Evolutionary conservation across 805 yeast genomes (phyloP).

Genomic region (Wickerhamiella hasegawae): DNA sequence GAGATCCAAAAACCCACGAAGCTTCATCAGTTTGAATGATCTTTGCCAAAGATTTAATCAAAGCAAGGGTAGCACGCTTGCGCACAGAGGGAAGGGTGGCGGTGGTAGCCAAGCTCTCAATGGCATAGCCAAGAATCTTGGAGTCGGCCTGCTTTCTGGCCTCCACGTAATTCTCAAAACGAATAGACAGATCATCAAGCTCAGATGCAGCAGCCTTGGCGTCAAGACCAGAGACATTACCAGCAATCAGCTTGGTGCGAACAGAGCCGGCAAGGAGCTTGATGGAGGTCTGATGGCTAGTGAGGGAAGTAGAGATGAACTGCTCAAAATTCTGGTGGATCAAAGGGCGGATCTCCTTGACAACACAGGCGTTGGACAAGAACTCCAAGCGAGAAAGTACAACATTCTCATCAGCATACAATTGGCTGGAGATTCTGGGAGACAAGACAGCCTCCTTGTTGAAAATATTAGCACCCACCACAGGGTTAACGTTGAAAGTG

Average conservation of each 20-base stretch:
- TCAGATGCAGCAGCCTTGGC: slow-evolving; percentile 10
- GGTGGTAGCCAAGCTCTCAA: slow-evolving; percentile 26
- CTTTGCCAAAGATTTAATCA: slow-evolving; percentile 4
- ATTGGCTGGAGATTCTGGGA: slow-evolving; percentile 7
- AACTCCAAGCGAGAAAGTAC: slow-evolving; percentile 18
- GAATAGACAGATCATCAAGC: slow-evolving; percentile 17
- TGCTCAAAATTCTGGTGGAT: slow-evolving; percentile 14
- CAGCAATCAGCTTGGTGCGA: slow-evolving; percentile 20
- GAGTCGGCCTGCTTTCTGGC: neutral
- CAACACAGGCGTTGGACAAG: slow-evolving; percentile 22
- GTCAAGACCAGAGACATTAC: slow-evolving; percentile 11
- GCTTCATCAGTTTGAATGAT: slow-evolving; percentile 10
- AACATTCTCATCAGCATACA: slow-evolving; percentile 10
- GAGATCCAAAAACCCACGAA: slow-evolving; percentile 19
- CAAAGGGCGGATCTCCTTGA: slow-evolving; percentile 17
- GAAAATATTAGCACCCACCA: slow-evolving; percentile 16
- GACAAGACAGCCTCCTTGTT: slow-evolving; percentile 8
- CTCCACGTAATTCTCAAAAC: slow-evolving; percentile 16
- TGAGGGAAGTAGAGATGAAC: slow-evolving; percentile 14
- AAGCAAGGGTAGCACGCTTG: slow-evolving; percentile 10
- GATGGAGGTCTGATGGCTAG: slow-evolving; percentile 10
- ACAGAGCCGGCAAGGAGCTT: slow-evolving; percentile 21
- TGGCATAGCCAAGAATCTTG: slow-evolving; percentile 11
- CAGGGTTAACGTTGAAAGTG: slow-evolving; percentile 17
- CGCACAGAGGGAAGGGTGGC: slow-evolving; percentile 20